Evolutionary conservation across 768 basidiomycete genomes (phyloP), one percentile per base, ranked within the genome.

Genomic region (Xanthoconium purpureum): DNA sequence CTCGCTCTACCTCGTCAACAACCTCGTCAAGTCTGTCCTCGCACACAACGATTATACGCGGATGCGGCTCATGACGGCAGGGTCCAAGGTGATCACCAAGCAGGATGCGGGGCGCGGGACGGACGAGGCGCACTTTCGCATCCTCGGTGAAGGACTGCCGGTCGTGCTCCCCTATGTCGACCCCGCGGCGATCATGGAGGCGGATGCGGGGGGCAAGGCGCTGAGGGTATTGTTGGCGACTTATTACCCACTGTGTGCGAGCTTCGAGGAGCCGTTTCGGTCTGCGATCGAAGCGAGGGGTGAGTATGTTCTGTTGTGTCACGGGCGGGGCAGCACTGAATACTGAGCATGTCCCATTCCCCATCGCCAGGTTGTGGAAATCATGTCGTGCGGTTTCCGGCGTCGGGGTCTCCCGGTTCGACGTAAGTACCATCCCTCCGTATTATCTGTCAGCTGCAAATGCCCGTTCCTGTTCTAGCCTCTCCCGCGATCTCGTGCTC

Each of bases 51-150:
- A 92, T 67, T 95, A 88, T 69, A 81, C 82, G 30, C 85, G 87
- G 29, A 80, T 98, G 53, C 85, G 97, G 2, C 83, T 99, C 50
- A 87, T 94, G 64, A 85, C 90, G 14, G 89, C 91, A n/a, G 97
- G 97, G 18, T 94, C 94, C 39, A 96, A 97, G 71, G 85, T 94
- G 13, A 89, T 98, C 71, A 83, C 85, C 7, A 90, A 92, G 66
- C 95, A 98, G 70, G 95, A 96, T 57, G 83, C 82, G 3, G 84
- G 80, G 2, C 81, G 81, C 43, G 84, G 80, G 5, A 68, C 68
- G 38, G 81, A 84, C 24, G 82, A 84, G 24, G 73, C 84, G 20
- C 74, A 71, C n/a, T 93, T 89, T 71, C 81, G 91, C 18, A 78
- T 96, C 29, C 80, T 96, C 18, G 83, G 84, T 18, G 96, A 98